A percentile compares a stretch with the other conserved stretches of the same genome.
Evolutionary conservation across 2,329 filamentous ascomycete species (phyloP).

Genomic region (Exophiala lecanii-corni): DNA sequence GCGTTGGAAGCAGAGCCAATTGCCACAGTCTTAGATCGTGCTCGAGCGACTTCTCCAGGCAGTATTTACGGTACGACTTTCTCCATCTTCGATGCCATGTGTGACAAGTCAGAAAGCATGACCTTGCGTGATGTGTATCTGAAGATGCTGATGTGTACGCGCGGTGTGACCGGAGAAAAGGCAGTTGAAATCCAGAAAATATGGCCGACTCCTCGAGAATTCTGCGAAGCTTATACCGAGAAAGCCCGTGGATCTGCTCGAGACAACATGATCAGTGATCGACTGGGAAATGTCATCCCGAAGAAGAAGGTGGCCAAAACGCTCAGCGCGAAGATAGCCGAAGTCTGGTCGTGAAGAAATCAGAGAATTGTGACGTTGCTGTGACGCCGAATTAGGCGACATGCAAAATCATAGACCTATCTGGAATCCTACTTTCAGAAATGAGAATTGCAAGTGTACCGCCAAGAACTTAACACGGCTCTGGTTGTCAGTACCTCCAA

Average conservation of each 20-base stretch:
- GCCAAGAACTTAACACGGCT: too few species aligned
- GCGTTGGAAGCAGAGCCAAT: slow-evolving; percentile 56
- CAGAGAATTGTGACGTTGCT: too few species aligned
- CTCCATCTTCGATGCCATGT: slow-evolving; percentile 64
- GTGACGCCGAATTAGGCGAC: too few species aligned
- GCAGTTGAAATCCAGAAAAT: slow-evolving; percentile 72
- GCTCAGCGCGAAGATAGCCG: slow-evolving; percentile 55
- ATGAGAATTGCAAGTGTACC: too few species aligned
- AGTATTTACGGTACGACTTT: slow-evolving; percentile 65
- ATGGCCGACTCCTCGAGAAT: slow-evolving; percentile 70
- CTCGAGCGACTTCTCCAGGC: slow-evolving; percentile 50
- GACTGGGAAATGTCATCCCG: slow-evolving; percentile 54
- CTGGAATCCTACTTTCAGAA: too few species aligned
- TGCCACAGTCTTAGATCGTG: slow-evolving; percentile 56
- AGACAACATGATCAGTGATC: slow-evolving; percentile 55
- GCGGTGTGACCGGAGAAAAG: slow-evolving; percentile 70
- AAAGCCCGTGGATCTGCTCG: slow-evolving; percentile 41
- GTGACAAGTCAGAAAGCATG: slow-evolving; percentile 69
- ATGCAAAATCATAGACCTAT: too few species aligned
- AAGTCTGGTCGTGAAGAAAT: slow-evolving; percentile 25
- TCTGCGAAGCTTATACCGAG: slow-evolving; percentile 63
- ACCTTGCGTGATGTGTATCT: slow-evolving; percentile 71
- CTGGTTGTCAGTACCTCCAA: too few species aligned
- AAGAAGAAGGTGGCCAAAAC: slow-evolving; percentile 63
- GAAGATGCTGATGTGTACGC: slow-evolving; percentile 82